Percentiles rank a stretch among this genome's conserved stretches.
These are phyloP conservation scores for Fusarium verticillioides DNA, from an alignment of 2,329 filamentous ascomycete genomes.

Conservation along the genomic window DNA sequence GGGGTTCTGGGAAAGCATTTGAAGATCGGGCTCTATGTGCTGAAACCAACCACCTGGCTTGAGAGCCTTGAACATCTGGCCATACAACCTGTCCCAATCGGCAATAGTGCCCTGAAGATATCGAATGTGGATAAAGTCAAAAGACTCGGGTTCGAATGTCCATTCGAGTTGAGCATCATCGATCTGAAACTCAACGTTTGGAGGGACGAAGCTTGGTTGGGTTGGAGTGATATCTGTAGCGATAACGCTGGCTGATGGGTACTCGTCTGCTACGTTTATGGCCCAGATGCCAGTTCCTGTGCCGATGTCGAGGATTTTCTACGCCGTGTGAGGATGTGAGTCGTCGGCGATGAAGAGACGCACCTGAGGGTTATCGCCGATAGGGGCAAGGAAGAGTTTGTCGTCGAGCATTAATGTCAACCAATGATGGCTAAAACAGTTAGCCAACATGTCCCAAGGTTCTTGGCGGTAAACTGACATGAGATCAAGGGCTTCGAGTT, in stretches of 20 bases:
- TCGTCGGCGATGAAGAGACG: accelerated
- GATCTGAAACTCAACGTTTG: slow-evolving; percentile 52
- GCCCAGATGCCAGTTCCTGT: slow-evolving; percentile 42
- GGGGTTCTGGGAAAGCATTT: slow-evolving; percentile 30
- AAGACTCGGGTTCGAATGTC: slow-evolving; percentile 50
- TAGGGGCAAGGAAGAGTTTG: slow-evolving; percentile 34
- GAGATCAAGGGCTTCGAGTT: slow-evolving; percentile 41
- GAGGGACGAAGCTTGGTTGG: slow-evolving; percentile 44
- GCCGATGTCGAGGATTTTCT: slow-evolving; percentile 38
- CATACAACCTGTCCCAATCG: slow-evolving; percentile 45
- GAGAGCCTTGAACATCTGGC: slow-evolving; percentile 27
- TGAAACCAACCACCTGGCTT: slow-evolving; percentile 44
- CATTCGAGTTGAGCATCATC: slow-evolving; percentile 55
- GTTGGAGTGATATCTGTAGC: slow-evolving; percentile 37
- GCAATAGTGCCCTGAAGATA: slow-evolving; percentile 45
- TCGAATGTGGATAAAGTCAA: slow-evolving; percentile 50
- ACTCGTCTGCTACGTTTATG: slow-evolving; percentile 38
- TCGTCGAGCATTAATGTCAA: slow-evolving; percentile 36
- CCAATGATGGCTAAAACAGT: slow-evolving; percentile 32
- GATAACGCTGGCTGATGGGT: slow-evolving; percentile 35
- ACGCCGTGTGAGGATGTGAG: background rate
- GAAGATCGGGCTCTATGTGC: slow-evolving; percentile 41
- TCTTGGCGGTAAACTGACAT: slow-evolving; percentile 1
- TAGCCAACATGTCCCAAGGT: accelerated
- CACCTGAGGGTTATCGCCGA: slow-evolving; percentile 34